phyloP scores from a whole-genome alignment of 2,329 filamentous ascomycete species.

The Amauroascus verrucosus region DNA sequence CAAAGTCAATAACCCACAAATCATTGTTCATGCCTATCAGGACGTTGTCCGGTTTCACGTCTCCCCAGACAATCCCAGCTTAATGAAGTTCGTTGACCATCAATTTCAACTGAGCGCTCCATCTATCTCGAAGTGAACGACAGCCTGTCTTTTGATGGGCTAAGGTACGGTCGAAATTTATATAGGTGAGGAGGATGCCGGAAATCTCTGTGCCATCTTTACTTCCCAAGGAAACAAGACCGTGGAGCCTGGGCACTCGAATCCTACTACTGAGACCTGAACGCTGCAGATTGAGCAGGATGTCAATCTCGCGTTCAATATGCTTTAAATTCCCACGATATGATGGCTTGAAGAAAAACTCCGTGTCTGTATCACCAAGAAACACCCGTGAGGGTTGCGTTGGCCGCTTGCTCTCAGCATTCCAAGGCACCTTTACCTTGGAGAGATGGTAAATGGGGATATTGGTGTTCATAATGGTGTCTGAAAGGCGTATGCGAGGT shows the following conservation, averaged over 20 bases:
- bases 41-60: constrained; percentile 23
- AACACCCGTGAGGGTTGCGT: constrained; percentile 8
- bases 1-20: constrained; percentile 23
- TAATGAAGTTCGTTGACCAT: constrained; percentile 4
- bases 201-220: constrained; percentile 8
- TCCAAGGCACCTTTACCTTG: constrained; percentile 10
- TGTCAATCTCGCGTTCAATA: constrained; percentile 10
- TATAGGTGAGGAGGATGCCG: constrained; percentile 12
- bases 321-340: constrained; percentile 3
- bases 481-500: constrained; percentile 4
- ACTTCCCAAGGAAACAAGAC: constrained; percentile 8
- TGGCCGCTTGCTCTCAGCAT: constrained; percentile 6
- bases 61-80: constrained; percentile 19
- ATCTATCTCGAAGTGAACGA: constrained; percentile 6
- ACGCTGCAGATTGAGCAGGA: constrained; percentile 6
- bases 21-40: constrained; percentile 20
- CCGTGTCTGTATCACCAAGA: not conserved
- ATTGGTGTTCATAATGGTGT: not conserved
- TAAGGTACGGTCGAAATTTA: constrained; percentile 2
- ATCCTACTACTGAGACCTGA: constrained; percentile 6
- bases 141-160: not conserved
- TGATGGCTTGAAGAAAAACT: constrained; percentile 11
- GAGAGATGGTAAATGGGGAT: constrained; percentile 8
- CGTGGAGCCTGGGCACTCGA: constrained; percentile 9
- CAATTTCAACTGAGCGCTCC: not conserved